Base-by-base conservation (phyloP, 2,329 filamentous ascomycete species). In the Samsoniella hepiali region DNA sequence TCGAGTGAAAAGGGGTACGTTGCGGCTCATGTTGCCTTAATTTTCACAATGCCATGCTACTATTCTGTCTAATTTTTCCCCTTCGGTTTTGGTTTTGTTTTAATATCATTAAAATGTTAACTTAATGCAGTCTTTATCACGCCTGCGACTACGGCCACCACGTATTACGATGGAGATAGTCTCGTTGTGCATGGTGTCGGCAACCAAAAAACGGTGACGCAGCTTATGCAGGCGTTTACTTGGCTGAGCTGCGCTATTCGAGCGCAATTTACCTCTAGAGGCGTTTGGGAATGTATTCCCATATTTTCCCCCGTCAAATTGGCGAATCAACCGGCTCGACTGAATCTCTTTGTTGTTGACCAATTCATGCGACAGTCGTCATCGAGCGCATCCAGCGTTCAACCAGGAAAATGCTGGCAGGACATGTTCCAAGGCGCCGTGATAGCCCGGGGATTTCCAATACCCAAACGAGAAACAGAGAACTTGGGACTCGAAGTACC, bases 381-480 rank as follows among this genome's bases (percentile, higher is more conserved):
- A 5, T 29, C 32, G 51, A 54, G 32, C 6, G 8, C 51, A 27
- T 22, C 22, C 22, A 22, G 22, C 22, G 22, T 22, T 22, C 32
- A 29, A 29, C 8, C 31, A 1, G 51, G 51, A 13, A 38, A 7
- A 38, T 55, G 53, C 36, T 55, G 53, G 53, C 34, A 42, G n/a
- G 7, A 55, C 36, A 55, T 55, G 53, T 55, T 55, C 17, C 34
- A 55, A 55, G 36, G 53, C 13, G 34, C 53, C 22, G 53, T 55
- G 34, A 15, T 55, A 3, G 53, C 36, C 5, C 10, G 32, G 4
- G 53, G 53, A 42, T 55, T 40, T 9, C 36, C 53, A 6, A 55
- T 42, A 27, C 7, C 53, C 17, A 9, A 29, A 29, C 34, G 53
- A 17, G 5, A 15, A 3, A 15, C 11, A 7, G 7, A 15, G 22